Base-by-base conservation (phyloP, 192 early-diverging fungal species). In the Umbelopsis isabellina region DNA sequence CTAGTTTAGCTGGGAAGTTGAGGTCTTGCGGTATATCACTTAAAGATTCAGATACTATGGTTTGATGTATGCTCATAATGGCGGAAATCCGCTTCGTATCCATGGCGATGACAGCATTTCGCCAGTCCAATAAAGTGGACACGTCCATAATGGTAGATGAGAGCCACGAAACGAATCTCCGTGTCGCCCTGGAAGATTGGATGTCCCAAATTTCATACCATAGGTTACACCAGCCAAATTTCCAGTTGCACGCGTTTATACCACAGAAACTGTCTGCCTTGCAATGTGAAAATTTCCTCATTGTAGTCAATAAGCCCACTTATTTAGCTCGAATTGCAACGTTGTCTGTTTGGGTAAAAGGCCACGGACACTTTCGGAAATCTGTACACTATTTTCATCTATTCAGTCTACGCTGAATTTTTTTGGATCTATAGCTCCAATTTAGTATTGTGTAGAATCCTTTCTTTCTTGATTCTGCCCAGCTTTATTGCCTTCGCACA, bases 101-200 rank as follows among this genome's bases (percentile, higher is more conserved):
- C 25, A 61, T 61, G 11, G 55, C 55, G 30, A 61, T 61, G 55
- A 61, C 30, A 30, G 55, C 55, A 35, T 61, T 61, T 61, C 55
- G 55, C 55, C 55, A 61, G 55, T 61, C 55, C 55, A 61, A 35
- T 30, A 61, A n/a, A 25, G 55, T 61, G 55, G 55, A 61, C 55
- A 30, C 55, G 55, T 61, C 55, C 55, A 61, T 61, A 35, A 61
- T 61, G 55, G 55, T 61, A 61, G 55, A 16, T 61, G 55, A 61
- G 55, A 61, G 55, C 55, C 55, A 61, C 23, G 27, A 27, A 35
- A 61, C 23, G 30, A 27, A 35, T 61, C 55, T 25, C 55, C 55
- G 55, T 61, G 55, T 22, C 11, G 55, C 55, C 55, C 55, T 61
- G 55, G 33, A 25, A 4, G 48, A 52, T 25, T 52, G 51, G 22